Percentiles rank a stretch among this genome's conserved stretches.
phyloP scores from a whole-genome alignment of 257 asterid species.

The Solanum medicagineum region DNA sequence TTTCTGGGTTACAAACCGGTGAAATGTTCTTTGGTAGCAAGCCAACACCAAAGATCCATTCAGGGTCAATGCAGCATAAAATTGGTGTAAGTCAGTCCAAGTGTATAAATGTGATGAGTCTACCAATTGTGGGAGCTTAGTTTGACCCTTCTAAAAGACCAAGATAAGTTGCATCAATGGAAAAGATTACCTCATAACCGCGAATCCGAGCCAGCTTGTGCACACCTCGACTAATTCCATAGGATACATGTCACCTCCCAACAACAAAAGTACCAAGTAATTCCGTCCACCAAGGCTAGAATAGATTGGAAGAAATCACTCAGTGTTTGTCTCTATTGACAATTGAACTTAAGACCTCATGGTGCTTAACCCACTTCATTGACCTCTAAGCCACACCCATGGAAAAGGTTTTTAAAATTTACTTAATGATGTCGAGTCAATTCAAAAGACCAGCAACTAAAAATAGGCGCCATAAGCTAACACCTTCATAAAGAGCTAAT shows the following conservation, averaged over 20 bases:
- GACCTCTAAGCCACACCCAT: background rate
- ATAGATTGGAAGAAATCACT: background rate
- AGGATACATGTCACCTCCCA: background rate
- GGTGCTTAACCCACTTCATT: background rate
- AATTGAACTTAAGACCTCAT: background rate
- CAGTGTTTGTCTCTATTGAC: background rate
- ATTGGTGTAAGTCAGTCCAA: background rate
- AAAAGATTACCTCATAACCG: background rate
- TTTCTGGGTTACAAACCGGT: background rate
- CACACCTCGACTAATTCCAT: background rate
- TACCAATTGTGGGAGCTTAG: background rate
- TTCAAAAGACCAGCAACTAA: background rate
- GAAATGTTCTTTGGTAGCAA: background rate
- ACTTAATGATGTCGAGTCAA: background rate
- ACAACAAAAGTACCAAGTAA: background rate
- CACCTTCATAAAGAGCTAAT: background rate
- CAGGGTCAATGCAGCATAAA: background rate
- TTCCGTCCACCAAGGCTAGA: background rate
- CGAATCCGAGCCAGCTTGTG: background rate
- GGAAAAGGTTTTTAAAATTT: background rate
- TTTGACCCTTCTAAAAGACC: background rate
- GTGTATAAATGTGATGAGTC: background rate
- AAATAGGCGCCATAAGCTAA: background rate
- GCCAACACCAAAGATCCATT: background rate
- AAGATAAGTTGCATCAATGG: background rate